Base-by-base conservation (phyloP, 768 basidiomycete species). In the Suillus placidus region DNA sequence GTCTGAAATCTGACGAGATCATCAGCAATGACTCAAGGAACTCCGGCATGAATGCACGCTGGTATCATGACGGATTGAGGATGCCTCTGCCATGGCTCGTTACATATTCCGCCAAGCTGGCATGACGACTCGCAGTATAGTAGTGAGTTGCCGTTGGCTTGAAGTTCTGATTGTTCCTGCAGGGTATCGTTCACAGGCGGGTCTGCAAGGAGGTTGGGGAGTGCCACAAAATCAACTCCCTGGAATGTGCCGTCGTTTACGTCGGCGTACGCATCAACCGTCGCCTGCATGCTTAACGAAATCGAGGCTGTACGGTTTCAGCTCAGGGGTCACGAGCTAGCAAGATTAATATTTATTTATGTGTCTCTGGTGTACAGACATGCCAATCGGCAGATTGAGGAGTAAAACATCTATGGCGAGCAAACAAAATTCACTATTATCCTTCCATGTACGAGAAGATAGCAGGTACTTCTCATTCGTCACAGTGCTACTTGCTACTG, bases 241-340 rank as follows among this genome's bases (percentile, higher is more conserved):
- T n/a, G 10, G 45, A n/a, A 20, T 10, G 4, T 47, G 45, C 45
- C 45, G 2, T 47, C 10, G 2, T 47, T n/a, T n/a, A 12, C 12
- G n/a, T n/a, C n/a, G n/a, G 26, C 26, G 45, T n/a, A 10, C 0
- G 10, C 6, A n/a, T n/a, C 10, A n/a, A 47, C 10, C 10, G 4
- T n/a, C 2, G 10, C 20, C n/a, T 12, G n/a, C 2, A 2, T 47
- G 0, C 5, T n/a, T 12, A n/a, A n/a, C 2, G 2, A 12, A 1
- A 45, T 45, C 2, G 2, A 3, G 42, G 7, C 42, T 8, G 42
- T 6, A 18, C 7, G 16, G 7, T 42, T 16, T 42, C 40, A 42
- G 40, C 16, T 42, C 16, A 16, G 16, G 0, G 16, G 16, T 16
- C 20, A 43, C 43, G 9, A 43, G 4, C 18, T 43, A 43, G 7